These are phyloP conservation scores for Bertia moriformis DNA, from an alignment of 2,329 filamentous ascomycete species.

Conservation along the genomic window DNA sequence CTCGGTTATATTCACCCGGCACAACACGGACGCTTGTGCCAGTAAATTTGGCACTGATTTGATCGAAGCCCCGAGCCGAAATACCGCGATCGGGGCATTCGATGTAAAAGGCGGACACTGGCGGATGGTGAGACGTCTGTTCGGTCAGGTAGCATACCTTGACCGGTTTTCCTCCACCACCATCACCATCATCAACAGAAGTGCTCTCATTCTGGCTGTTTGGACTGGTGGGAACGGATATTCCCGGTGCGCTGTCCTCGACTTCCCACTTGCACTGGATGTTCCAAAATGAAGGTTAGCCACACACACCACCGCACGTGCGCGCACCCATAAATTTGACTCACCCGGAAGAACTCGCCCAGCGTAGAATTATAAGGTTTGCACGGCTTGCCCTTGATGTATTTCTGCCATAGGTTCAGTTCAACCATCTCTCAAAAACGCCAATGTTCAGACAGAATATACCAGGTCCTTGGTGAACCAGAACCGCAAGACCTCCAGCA, in stretches of 20 bases:
- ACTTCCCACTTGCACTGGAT: constrained; percentile 85
- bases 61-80: constrained; percentile 78
- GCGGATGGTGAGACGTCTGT: constrained; percentile 94
- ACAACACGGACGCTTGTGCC: constrained; percentile 85
- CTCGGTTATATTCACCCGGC: constrained; percentile 83
- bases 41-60: constrained; percentile 94
- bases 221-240: constrained; percentile 21
- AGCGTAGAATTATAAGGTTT: constrained; percentile 97
- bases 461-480: constrained; percentile 93
- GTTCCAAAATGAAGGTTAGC: too few species aligned
- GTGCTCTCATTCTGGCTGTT: constrained; percentile 28
- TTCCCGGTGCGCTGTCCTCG: constrained; percentile 58
- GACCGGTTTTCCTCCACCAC: constrained; percentile 27
- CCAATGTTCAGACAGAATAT: background rate
- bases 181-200: constrained; percentile 33
- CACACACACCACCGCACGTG: background rate
- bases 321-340: constrained; percentile 16
- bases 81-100: constrained; percentile 85
- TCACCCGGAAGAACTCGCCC: constrained; percentile 89
- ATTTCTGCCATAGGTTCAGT: constrained; percentile 44
- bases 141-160: constrained; percentile 90
- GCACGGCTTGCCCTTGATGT: constrained; percentile 94
- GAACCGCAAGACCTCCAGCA: constrained; percentile 86
- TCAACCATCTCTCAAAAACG: background rate
- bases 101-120: constrained; percentile 89